phyloP scores from a whole-genome alignment of 2,329 filamentous ascomycete species.

The Trichoderma sp. region DNA sequence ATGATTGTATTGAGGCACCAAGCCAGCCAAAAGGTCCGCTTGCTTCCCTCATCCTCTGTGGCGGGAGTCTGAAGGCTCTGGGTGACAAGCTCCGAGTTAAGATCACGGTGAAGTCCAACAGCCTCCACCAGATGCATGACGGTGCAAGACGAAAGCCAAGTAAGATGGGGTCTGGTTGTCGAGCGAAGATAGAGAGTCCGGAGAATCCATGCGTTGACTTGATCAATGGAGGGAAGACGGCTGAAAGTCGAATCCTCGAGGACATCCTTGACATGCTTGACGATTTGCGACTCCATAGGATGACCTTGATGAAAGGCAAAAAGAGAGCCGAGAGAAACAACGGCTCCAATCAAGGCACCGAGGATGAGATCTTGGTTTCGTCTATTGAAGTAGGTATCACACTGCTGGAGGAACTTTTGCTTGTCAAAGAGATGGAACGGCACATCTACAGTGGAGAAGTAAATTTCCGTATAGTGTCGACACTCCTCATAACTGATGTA shows the following conservation, averaged over 20 bases:
- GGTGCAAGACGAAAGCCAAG: constrained; percentile 21
- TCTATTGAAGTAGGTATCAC: neutral
- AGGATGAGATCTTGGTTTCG: constrained; percentile 11
- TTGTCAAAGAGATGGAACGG: constrained; percentile 19
- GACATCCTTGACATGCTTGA: constrained; percentile 16
- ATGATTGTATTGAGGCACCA: constrained; percentile 21
- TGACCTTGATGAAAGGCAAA: constrained; percentile 18
- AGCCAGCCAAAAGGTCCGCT: constrained; percentile 21
- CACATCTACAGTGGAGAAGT: constrained; percentile 19
- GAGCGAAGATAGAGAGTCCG: constrained; percentile 22
- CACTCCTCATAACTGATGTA: constrained; percentile 17
- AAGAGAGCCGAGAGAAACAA: constrained; percentile 20
- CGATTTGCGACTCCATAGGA: constrained; percentile 15
- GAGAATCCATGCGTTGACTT: constrained; percentile 23
- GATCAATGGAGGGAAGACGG: constrained; percentile 18
- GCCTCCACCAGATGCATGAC: constrained; percentile 22
- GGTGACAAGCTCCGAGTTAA: neutral
- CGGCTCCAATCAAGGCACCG: constrained; percentile 19
- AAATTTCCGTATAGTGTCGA: constrained; percentile 8
- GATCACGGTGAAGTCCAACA: constrained; percentile 21
- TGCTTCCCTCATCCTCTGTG: constrained; percentile 17
- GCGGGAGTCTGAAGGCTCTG: neutral
- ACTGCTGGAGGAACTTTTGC: neutral
- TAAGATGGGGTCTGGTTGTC: constrained; percentile 22
- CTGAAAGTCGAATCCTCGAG: constrained; percentile 6